phyloP scores from a whole-genome alignment of 2,329 filamentous ascomycete genomes.

The Fusarium newnesense region DNA sequence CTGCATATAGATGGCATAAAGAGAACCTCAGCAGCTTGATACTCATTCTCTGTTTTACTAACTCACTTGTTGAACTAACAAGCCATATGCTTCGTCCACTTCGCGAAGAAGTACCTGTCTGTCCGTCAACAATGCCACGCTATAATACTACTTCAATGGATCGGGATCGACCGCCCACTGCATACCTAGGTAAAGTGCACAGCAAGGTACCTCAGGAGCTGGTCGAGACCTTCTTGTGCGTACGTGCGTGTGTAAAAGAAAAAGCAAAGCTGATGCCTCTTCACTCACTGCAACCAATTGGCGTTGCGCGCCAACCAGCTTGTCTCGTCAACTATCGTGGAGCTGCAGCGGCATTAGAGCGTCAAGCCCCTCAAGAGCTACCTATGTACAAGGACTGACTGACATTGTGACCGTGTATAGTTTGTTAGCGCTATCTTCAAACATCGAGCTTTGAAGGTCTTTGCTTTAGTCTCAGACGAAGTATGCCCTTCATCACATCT shows the following conservation, averaged over 20 bases:
- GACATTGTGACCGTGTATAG: slow-evolving; percentile 19
- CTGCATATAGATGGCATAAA: background rate
- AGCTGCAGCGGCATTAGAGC: slow-evolving; percentile 18
- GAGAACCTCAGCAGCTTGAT: background rate
- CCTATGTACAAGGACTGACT: background rate
- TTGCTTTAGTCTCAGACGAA: background rate
- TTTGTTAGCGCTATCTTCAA: slow-evolving; percentile 18
- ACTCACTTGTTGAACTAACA: background rate
- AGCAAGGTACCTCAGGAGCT: slow-evolving; percentile 12
- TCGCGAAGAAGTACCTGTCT: background rate
- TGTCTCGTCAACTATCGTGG: slow-evolving; percentile 20
- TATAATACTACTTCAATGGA: slow-evolving; percentile 3
- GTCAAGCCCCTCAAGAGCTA: slow-evolving; percentile 1
- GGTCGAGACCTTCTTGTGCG: slow-evolving; percentile 12
- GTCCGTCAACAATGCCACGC: slow-evolving; percentile 2
- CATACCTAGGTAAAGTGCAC: background rate
- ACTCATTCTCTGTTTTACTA: background rate
- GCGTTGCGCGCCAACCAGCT: slow-evolving; percentile 33
- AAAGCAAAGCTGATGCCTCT: slow-evolving; percentile 27
- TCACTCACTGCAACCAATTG: slow-evolving; percentile 19
- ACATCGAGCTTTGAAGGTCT: slow-evolving; percentile 4
- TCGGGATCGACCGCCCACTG: slow-evolving; percentile 30
- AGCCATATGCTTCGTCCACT: background rate
- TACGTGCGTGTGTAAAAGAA: background rate
- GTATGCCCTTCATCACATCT: background rate